Conservation (phyloP, 2,329 filamentous ascomycete genomes). For the Onygenales sp. region DNA sequence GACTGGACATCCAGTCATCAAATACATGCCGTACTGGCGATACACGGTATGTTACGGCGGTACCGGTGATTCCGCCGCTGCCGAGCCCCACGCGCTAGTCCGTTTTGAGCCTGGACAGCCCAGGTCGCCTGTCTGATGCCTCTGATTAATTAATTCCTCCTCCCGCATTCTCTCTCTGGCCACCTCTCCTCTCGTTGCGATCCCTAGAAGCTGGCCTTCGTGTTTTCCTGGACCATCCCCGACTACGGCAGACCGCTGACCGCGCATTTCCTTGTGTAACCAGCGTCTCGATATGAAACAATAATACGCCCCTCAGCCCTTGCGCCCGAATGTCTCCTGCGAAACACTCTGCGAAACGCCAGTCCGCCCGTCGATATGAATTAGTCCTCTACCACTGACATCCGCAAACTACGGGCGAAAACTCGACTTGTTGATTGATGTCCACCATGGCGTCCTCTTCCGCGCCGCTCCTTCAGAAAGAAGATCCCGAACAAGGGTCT, state of each 20-base stretch:
- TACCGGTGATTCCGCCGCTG: not conserved
- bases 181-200: not conserved
- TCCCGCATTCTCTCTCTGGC: not conserved
- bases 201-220: conserved; percentile 7
- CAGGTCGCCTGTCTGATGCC: not conserved
- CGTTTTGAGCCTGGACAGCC: not conserved
- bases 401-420: not conserved
- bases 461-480: conserved; percentile 4
- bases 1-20: not conserved
- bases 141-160: not conserved
- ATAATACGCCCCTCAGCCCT: not conserved
- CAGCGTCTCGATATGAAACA: not conserved
- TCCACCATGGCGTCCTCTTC: conserved; percentile 12
- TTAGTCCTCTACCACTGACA: not conserved
- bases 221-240: not conserved
- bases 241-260: not conserved
- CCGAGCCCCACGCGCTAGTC: not conserved
- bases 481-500: conserved; percentile 10
- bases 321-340: not conserved
- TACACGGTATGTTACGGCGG: not conserved
- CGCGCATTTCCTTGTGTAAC: not conserved
- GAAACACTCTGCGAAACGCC: not conserved
- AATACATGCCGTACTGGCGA: not conserved
- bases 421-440: not conserved
- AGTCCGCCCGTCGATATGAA: not conserved